phyloP scores from a whole-genome alignment of 768 basidiomycete species.

The Asterophora parasitica region DNA sequence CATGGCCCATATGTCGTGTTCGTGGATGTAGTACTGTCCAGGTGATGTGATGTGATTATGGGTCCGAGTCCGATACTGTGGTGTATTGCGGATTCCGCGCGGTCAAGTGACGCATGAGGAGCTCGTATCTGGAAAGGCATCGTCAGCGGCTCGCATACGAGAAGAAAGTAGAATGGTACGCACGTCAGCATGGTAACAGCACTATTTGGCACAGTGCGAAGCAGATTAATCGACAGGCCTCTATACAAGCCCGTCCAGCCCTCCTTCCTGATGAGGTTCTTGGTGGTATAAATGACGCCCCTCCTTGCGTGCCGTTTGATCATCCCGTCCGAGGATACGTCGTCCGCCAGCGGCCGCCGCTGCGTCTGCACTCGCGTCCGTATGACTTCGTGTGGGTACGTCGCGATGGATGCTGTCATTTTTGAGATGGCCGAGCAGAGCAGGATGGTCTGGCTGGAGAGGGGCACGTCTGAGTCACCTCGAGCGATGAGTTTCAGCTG shows the following conservation, averaged over 20 bases:
- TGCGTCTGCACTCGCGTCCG: slow-evolving; percentile 96
- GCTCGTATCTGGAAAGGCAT: slow-evolving; percentile 37
- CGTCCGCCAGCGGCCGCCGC: slow-evolving; percentile 57
- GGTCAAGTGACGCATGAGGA: slow-evolving; percentile 49
- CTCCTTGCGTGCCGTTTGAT: slow-evolving; percentile 48
- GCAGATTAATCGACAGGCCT: slow-evolving; percentile 88
- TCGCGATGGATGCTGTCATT: slow-evolving; percentile 92
- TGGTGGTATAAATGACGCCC: slow-evolving; percentile 71
- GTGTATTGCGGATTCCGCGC: slow-evolving; percentile 23
- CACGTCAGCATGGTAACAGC: slow-evolving; percentile 95
- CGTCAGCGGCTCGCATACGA: not conserved
- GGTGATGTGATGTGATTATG: not conserved
- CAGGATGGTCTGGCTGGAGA: slow-evolving; percentile 68
- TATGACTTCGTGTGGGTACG: slow-evolving; percentile 97
- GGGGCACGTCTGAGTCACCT: slow-evolving; percentile 39
- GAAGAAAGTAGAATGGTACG: slow-evolving; percentile 20
- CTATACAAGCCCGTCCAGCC: slow-evolving; percentile 90
- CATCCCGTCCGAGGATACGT: slow-evolving; percentile 58
- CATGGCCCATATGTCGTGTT: too few relatives aligned
- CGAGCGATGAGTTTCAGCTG: slow-evolving; percentile 82
- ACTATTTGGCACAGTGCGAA: slow-evolving; percentile 94
- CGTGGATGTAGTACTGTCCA: not conserved
- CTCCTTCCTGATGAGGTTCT: slow-evolving; percentile 71
- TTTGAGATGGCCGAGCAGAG: slow-evolving; percentile 91
- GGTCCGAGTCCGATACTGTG: not conserved